phyloP scores from a whole-genome alignment of 192 early-diverging fungal species.

The Entomortierella chlamydospora region DNA sequence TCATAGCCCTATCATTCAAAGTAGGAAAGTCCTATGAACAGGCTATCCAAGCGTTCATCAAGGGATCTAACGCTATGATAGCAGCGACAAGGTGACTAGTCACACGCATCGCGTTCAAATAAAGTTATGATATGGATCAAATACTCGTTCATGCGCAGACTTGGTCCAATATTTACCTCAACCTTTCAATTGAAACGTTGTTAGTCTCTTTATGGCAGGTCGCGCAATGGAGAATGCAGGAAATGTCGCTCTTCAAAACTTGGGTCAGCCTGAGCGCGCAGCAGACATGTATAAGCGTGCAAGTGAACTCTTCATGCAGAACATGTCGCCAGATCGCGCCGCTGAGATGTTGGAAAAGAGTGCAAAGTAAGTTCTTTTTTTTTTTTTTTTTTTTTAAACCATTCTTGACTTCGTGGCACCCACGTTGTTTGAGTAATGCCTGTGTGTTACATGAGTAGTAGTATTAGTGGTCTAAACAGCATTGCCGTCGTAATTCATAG shows the following conservation, averaged over 20 bases:
- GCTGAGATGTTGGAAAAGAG: constrained; percentile 83
- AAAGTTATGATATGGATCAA: too few relatives aligned
- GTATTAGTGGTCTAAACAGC: too few relatives aligned
- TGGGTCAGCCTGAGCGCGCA: constrained; percentile 70
- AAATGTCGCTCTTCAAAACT: constrained; percentile 64
- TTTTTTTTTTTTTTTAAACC: too few relatives aligned
- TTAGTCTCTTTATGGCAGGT: constrained; percentile 73
- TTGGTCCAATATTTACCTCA: background rate
- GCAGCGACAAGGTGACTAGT: constrained; percentile 63
- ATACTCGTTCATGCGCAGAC: too few relatives aligned
- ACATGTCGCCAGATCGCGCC: constrained; percentile 72
- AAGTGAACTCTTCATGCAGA: constrained; percentile 70
- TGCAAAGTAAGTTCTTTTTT: constrained; percentile 69
- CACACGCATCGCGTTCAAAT: too few relatives aligned
- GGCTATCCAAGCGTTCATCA: constrained; percentile 74
- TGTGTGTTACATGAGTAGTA: too few relatives aligned
- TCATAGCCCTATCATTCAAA: constrained; percentile 72
- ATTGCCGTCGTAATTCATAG: too few relatives aligned
- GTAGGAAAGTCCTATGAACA: constrained; percentile 74
- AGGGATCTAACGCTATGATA: constrained; percentile 71
- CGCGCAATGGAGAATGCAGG: constrained; percentile 79
- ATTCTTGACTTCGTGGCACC: too few relatives aligned
- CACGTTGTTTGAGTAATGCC: too few relatives aligned
- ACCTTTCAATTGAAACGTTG: background rate
- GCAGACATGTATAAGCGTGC: constrained; percentile 75